These are phyloP conservation scores for Gypsophila paniculata DNA, from an alignment of 179 eudicot genomes.

Conservation along the genomic window DNA sequence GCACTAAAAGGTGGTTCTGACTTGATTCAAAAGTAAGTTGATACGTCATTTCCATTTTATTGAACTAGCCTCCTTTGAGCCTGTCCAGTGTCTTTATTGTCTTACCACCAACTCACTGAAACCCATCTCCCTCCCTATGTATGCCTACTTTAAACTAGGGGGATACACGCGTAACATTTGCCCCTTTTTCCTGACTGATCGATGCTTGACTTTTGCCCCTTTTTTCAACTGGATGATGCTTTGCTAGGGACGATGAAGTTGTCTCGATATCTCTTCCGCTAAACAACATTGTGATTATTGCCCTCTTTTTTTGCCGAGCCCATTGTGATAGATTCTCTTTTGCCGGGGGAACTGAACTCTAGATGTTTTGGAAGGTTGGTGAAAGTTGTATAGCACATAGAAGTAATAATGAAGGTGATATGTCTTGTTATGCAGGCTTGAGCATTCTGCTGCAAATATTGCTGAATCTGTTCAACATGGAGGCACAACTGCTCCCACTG, in stretches of 20 bases:
- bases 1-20: constrained; percentile 72
- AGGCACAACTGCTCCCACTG: constrained; percentile 48
- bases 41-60: neutral
- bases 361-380: neutral
- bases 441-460: constrained; percentile 60
- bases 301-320: neutral
- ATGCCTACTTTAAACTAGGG: constrained; percentile 8
- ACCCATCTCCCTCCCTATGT: neutral
- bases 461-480: constrained; percentile 68
- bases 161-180: no score
- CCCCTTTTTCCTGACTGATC: no score
- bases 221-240: neutral
- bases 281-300: no score
- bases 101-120: neutral
- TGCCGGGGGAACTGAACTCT: no score
- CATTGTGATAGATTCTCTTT: no score
- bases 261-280: no score
- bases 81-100: neutral
- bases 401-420: neutral
- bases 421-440: constrained; percentile 50
- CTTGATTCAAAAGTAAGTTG: constrained; percentile 66
- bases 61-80: neutral
- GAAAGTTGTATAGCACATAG: neutral
- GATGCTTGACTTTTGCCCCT: neutral
- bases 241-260: neutral